Percentiles rank a stretch among this genome's conserved stretches.
These are phyloP conservation scores for Pichia cephalocereana DNA, from an alignment of 805 yeast species.

Conservation along the genomic window DNA sequence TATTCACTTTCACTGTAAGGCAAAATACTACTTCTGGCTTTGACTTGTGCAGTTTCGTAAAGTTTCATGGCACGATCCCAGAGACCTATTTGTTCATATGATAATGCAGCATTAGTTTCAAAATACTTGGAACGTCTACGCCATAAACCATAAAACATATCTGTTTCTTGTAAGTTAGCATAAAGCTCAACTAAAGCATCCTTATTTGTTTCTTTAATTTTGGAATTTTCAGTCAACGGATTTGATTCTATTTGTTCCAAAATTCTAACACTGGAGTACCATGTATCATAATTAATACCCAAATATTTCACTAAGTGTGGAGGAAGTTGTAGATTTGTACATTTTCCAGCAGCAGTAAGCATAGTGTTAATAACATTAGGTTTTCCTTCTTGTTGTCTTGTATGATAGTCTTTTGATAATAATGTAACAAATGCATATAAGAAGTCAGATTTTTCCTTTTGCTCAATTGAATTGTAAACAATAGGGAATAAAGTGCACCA, in stretches of 20 bases:
- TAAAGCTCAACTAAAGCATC: conserved; percentile 90
- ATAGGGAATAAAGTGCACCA: conserved; percentile 84
- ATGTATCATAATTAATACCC: conserved; percentile 78
- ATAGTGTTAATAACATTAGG: conserved; percentile 83
- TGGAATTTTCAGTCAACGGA: conserved; percentile 47
- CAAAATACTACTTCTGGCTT: conserved; percentile 88
- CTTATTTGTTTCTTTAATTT: conserved; percentile 73
- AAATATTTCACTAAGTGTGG: conserved; percentile 88
- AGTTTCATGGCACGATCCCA: conserved; percentile 92
- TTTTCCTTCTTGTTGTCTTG: conserved; percentile 77
- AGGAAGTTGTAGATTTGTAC: conserved; percentile 72
- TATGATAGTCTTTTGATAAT: conserved; percentile 84
- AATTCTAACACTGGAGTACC: conserved; percentile 84
- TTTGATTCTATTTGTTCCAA: conserved; percentile 55
- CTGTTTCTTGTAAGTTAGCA: conserved; percentile 83
- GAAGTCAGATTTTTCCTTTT: conserved; percentile 75
- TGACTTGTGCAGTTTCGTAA: conserved; percentile 94
- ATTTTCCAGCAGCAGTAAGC: conserved; percentile 71
- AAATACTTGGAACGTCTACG: conserved; percentile 90
- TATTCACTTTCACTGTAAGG: conserved; percentile 96
- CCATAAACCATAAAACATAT: conserved; percentile 97
- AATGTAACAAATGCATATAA: conserved; percentile 71
- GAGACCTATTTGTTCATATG: conserved; percentile 89
- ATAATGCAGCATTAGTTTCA: conserved; percentile 86
- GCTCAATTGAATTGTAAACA: conserved; percentile 64